phyloP scores from a whole-genome alignment of 2,329 filamentous ascomycete species.

The Phialophora chinensis region DNA sequence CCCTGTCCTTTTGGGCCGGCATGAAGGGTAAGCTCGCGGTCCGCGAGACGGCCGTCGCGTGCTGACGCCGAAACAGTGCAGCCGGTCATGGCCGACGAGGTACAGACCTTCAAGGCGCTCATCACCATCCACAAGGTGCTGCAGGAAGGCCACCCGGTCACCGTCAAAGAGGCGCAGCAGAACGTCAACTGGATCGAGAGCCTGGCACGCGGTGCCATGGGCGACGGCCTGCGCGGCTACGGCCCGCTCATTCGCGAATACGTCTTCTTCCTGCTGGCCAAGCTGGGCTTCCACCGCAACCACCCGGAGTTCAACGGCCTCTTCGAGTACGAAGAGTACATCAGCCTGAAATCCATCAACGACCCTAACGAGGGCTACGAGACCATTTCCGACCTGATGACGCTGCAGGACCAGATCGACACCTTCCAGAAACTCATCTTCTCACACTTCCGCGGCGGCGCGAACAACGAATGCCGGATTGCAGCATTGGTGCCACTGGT shows the following conservation, averaged over 20 bases:
- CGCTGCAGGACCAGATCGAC: constrained; percentile 96
- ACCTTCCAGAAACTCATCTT: constrained; percentile 98
- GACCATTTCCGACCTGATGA: constrained; percentile 96
- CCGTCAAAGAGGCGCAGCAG: constrained; percentile 84
- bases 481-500: constrained; percentile 91
- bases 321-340: constrained; percentile 99
- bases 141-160: constrained; percentile 91
- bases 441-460: constrained; percentile 88
- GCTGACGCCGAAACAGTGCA: constrained; percentile 54
- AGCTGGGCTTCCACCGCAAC: constrained; percentile 93
- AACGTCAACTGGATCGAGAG: constrained; percentile 93
- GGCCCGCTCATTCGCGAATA: constrained; percentile 94
- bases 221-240: constrained; percentile 86
- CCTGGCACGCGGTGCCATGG: constrained; percentile 78
- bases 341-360: constrained; percentile 96
- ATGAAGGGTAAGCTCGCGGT: constrained; percentile 69
- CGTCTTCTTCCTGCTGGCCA: constrained; percentile 91
- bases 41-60: neutral
- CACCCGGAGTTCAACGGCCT: constrained; percentile 97
- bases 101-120: constrained; percentile 98
- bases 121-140: constrained; percentile 98
- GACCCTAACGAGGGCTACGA: constrained; percentile 97
- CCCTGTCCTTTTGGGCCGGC: constrained; percentile 91
- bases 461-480: constrained; percentile 96
- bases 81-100: constrained; percentile 96